Evolutionary conservation across 1,284 basidiomycete species (phyloP).

Genomic region (Irpex sp.): DNA sequence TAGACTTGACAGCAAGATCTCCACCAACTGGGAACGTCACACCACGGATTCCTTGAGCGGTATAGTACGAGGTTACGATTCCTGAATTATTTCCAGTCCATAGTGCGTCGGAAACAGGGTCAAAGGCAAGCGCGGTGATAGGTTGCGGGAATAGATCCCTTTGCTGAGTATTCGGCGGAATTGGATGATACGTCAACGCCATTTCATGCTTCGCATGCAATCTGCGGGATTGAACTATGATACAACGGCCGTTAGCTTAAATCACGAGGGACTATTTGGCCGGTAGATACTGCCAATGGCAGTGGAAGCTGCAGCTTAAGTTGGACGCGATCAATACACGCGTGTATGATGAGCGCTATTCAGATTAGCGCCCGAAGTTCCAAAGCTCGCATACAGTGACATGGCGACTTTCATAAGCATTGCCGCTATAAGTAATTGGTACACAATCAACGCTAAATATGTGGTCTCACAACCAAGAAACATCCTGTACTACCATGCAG

Average conservation of each 20-base stretch:
- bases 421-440: no score
- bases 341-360: no score
- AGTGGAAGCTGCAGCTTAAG: no score
- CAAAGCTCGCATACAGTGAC: no score
- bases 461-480: no score
- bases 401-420: no score
- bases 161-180: slow-evolving; percentile 31
- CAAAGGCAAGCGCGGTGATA: slow-evolving; percentile 77
- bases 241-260: background rate
- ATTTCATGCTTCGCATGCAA: slow-evolving; percentile 16
- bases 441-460: no score
- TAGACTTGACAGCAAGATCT: slow-evolving; percentile 59
- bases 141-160: slow-evolving; percentile 42
- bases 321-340: no score
- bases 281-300: no score
- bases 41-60: slow-evolving; percentile 59
- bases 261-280: background rate
- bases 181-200: slow-evolving; percentile 34
- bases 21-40: slow-evolving; percentile 76
- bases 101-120: slow-evolving; percentile 84
- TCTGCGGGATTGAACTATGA: background rate
- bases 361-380: no score
- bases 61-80: slow-evolving; percentile 68
- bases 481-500: no score
- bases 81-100: slow-evolving; percentile 84